These are phyloP conservation scores for Sordaria brevicollis DNA, from an alignment of 495 filamentous ascomycete species.

Conservation along the genomic window DNA sequence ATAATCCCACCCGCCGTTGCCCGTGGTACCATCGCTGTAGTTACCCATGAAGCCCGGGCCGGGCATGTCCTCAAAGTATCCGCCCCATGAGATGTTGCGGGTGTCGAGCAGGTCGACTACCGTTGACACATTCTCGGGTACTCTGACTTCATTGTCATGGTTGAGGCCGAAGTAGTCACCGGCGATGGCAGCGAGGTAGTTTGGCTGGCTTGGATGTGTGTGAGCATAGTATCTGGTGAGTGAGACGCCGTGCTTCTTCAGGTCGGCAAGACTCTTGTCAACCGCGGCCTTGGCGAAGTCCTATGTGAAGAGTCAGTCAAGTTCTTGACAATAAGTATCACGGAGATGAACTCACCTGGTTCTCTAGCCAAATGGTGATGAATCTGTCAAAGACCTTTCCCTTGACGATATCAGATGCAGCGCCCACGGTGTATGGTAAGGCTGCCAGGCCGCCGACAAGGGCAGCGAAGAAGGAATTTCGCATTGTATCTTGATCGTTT, in stretches of 20 bases:
- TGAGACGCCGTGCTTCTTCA: constrained; percentile 52
- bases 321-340: background rate
- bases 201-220: constrained; percentile 44
- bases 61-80: constrained; percentile 58
- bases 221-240: constrained; percentile 52
- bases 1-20: constrained; percentile 46
- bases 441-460: background rate
- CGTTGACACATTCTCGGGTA: constrained; percentile 57
- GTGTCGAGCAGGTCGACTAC: constrained; percentile 57
- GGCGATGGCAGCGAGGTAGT: constrained; percentile 42
- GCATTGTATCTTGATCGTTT: background rate
- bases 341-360: constrained; percentile 28
- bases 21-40: constrained; percentile 35
- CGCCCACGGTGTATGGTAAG: background rate
- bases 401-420: constrained; percentile 22
- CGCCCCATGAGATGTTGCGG: constrained; percentile 51
- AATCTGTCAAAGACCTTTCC: constrained; percentile 57
- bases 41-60: constrained; percentile 57
- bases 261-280: constrained; percentile 41
- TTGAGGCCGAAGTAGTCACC: constrained; percentile 63
- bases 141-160: constrained; percentile 47
- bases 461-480: background rate
- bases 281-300: constrained; percentile 42
- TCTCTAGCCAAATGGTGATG: constrained; percentile 64
- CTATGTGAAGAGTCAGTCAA: constrained; percentile 19